Evolutionary conservation across 495 filamentous ascomycete genomes (phyloP), one percentile per base, ranked within the genome.

Genomic region (Penicillium dipodomyicola): DNA sequence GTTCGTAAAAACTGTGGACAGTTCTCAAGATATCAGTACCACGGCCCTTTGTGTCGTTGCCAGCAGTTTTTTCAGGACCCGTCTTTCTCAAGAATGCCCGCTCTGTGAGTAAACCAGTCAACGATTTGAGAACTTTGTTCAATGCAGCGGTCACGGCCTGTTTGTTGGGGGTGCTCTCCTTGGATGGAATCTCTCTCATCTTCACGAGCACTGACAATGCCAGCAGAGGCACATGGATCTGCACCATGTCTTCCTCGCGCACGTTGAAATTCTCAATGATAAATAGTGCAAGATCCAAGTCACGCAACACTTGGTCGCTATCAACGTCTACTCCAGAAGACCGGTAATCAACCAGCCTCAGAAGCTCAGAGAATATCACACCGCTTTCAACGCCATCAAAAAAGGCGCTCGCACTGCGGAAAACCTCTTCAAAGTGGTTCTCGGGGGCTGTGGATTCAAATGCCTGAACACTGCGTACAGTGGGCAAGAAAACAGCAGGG

Each of bases 351-450:
- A 79, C 49, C 25, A 79, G 49, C 25, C 79, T 72, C 47, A 93
- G 72, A 20, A 96, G 80, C 66, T 96, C 87, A 23, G 87, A 85
- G 80, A 96, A 99, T 22, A 99, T 96, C 40, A 97, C 77, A 4
- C 87, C 85, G 60, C 92, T 92, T 71, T 99, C 95, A 30, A 99
- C 91, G 5, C 91, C 93, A 70, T 99, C 93, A 61, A 99, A 97
- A 71, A 99, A 97, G 39, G 91, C 86, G 63, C 87, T 96, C 8
- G 93, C 95, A 62, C 94, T 97, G 51, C 89, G 82, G 37, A 96
- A 79, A 1, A 97, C 90, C 70, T 99, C 94, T n/a, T 81, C 76
- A 58, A 92, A 90, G 33, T 91, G 81, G 12, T 82, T 73, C 63
- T 87, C 87, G 15, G 52, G 73, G 54, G 43, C 87, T 75, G 52